Conservation (phyloP, 202 grass and related monocot species). For the Digitaria exilis region DNA sequence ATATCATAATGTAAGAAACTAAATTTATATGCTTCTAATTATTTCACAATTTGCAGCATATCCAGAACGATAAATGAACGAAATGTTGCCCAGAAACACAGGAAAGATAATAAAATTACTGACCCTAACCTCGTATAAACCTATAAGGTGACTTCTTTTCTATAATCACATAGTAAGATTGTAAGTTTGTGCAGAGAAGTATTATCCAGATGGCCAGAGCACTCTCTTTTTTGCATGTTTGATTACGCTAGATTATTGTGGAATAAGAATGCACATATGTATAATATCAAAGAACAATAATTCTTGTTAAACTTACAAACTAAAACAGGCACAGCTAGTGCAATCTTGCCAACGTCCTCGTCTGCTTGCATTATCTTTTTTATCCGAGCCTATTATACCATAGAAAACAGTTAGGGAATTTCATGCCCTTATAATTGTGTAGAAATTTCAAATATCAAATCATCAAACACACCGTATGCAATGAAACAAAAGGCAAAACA, state of each 20-base stretch:
- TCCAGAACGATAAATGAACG: neutral
- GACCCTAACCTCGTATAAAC: neutral
- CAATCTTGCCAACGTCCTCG: slow-evolving; percentile 99
- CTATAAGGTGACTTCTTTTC: neutral
- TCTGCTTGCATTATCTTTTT: slow-evolving; percentile 99
- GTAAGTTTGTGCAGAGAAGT: neutral
- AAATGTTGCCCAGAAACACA: slow-evolving; percentile 8
- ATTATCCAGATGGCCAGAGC: neutral
- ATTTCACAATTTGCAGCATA: slow-evolving; percentile 17
- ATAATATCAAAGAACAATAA: slow-evolving; percentile 33
- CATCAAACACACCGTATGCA: neutral
- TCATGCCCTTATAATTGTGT: neutral
- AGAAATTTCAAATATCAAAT: slow-evolving; percentile 34
- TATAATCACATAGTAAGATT: neutral
- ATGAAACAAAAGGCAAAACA: slow-evolving; percentile 6
- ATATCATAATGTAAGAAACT: slow-evolving; percentile 32
- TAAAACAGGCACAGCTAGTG: slow-evolving; percentile 93
- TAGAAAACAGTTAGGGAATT: slow-evolving; percentile 17
- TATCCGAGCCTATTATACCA: slow-evolving; percentile 71
- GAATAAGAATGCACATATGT: neutral
- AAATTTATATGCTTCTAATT: slow-evolving; percentile 29
- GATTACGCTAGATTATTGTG: neutral
- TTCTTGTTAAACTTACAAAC: slow-evolving; percentile 73
- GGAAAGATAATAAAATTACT: slow-evolving; percentile 27
- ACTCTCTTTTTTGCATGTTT: neutral